Percentiles rank a stretch among this genome's conserved stretches.
Conservation (phyloP, 352 stramenopile species). For the Blastocystis sp. region DNA sequence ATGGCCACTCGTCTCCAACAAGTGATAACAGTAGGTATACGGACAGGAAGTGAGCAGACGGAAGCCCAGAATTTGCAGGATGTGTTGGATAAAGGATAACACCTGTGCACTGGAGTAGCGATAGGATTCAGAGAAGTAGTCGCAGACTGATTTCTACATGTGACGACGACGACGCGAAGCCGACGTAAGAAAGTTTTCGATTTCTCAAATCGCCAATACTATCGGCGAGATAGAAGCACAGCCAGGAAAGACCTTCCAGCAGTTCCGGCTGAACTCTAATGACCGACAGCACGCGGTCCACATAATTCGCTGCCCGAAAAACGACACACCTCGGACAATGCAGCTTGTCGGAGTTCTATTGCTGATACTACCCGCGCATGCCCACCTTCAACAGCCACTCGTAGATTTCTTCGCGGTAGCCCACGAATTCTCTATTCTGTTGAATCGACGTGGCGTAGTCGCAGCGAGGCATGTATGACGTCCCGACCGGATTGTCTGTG, state of each 20-base stretch:
- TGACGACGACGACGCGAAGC: neutral
- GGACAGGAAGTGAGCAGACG: conserved; percentile 8
- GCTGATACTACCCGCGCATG: neutral
- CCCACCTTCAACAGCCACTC: neutral
- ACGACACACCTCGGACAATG: conserved; percentile 16
- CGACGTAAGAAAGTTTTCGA: neutral
- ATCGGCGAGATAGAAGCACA: conserved; percentile 26
- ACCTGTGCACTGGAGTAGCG: neutral
- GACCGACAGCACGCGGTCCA: conserved; percentile 20
- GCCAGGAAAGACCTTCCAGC: conserved; percentile 30
- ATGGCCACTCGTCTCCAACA: neutral
- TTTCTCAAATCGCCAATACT: conserved; percentile 5
- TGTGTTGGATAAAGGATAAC: neutral
- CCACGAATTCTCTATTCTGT: neutral
- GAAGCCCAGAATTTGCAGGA: neutral
- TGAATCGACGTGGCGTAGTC: conserved; percentile 10
- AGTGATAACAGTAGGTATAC: neutral
- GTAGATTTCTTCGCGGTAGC: conserved; percentile 24
- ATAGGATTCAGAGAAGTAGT: neutral
- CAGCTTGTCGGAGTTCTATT: neutral
- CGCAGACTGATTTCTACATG: conserved; percentile 2
- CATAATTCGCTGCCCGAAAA: conserved; percentile 17
- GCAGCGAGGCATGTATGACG: neutral
- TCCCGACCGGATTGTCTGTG: neutral
- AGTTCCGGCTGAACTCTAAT: neutral